Base-by-base conservation (phyloP, 1,284 basidiomycete genomes). In the Athelia psychrophila region DNA sequence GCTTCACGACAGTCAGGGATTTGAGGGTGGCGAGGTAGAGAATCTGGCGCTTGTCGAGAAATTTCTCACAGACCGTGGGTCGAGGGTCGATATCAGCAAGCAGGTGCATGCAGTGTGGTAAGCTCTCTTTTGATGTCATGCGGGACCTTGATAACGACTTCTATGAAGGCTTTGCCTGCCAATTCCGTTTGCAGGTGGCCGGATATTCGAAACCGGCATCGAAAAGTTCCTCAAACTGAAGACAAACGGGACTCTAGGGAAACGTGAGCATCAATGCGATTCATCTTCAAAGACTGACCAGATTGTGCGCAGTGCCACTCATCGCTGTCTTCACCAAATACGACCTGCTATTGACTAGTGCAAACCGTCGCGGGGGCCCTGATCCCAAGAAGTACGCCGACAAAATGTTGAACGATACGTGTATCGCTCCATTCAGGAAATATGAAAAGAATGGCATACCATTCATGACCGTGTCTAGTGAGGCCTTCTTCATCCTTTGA, bases 1-100 rank as follows among this genome's bases (percentile, higher is more conserved):
- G 18, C 56, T 68, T 2, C 66, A 68, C 46, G 66, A 68, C 45
- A 64, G 60, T 44, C 35, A 55, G 38, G 66, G 65, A 0, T 68
- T 67, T 51, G 66, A 67, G 36, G 51, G 57, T n/a, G 66, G 62
- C 3, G 54, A 56, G 8, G 8, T 16, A 19, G 45, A 40, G n/a
- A 64, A 61, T 25, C 56, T 56, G 51, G 25, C 54, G 2, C 49
- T 23, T 3, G 61, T 65, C 18, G 47, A 59, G 32, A 48, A 40
- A 1, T 68, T 67, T 45, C 42, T 66, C 38, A 22, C 6, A 22
- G 20, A 22, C 6, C 38, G 38, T 9, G 20, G 38, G 8, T 6
- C 38, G n/a, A 42, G 16, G 8, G n/a, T 22, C 6, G n/a, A 42
- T 42, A n/a, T 42, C 20, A 42, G 20, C n/a, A 22, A 42, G 16